These are phyloP conservation scores for Nemania bipapillata DNA, from an alignment of 2,329 filamentous ascomycete genomes.

Conservation along the genomic window DNA sequence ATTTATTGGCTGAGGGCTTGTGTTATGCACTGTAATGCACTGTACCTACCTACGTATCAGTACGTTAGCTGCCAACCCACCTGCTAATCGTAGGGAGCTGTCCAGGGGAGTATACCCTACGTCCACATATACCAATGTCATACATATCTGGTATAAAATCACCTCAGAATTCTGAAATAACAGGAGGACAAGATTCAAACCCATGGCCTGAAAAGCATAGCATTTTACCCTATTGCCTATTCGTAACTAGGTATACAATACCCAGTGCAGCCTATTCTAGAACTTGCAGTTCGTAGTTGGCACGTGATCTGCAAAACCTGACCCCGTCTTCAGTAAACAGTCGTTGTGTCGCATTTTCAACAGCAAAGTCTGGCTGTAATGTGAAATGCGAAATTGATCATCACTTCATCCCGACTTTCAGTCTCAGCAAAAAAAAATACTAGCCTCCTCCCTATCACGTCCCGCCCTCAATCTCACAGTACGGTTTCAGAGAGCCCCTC, in stretches of 20 bases:
- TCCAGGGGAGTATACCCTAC: too few relatives aligned
- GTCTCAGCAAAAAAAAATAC: background rate
- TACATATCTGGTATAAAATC: background rate
- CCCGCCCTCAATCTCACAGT: background rate
- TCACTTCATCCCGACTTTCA: background rate
- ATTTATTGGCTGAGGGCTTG: background rate
- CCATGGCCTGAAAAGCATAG: background rate
- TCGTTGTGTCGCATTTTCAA: background rate
- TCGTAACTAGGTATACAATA: background rate
- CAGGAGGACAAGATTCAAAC: background rate
- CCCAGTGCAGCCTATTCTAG: background rate
- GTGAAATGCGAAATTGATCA: background rate
- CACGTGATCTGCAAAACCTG: background rate
- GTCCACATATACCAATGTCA: too few relatives aligned
- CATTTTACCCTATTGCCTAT: background rate
- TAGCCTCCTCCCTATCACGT: background rate
- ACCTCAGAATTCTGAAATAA: background rate
- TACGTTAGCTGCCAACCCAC: too few relatives aligned
- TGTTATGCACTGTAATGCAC: constrained; percentile 1
- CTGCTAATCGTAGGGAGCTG: too few relatives aligned
- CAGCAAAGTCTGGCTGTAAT: background rate
- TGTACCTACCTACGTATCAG: background rate
- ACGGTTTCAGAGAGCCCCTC: background rate
- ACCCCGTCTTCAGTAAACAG: background rate
- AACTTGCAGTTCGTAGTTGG: background rate